These are phyloP conservation scores for Yamadazyma diospyri DNA, from an alignment of 1,139 yeast species.

Conservation along the genomic window DNA sequence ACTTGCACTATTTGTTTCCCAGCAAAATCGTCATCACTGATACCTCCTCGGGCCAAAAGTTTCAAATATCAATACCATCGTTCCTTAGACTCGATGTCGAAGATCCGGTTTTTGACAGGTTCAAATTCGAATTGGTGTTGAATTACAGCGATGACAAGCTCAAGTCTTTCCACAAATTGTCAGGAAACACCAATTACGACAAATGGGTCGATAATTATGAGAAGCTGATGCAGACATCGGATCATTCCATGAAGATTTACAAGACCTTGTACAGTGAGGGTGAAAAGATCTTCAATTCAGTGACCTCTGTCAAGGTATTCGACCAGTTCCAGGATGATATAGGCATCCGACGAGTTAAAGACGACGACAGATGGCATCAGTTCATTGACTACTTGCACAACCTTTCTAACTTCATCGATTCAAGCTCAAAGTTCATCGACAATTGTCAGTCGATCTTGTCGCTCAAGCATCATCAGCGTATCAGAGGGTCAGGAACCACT, in stretches of 20 bases:
- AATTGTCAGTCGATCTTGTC: constrained; percentile 53
- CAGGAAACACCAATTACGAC: constrained; percentile 30
- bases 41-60: constrained; percentile 20
- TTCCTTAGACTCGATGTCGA: constrained; percentile 27
- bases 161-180: constrained; percentile 26
- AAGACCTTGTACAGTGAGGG: constrained; percentile 51
- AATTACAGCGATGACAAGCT: constrained; percentile 54
- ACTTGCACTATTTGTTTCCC: constrained; percentile 47
- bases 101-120: constrained; percentile 5
- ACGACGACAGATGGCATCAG: constrained; percentile 12
- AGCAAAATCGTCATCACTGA: constrained; percentile 46
- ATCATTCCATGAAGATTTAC: constrained; percentile 47
- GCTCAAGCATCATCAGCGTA: constrained; percentile 50
- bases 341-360: constrained; percentile 1
- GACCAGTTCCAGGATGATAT: background rate
- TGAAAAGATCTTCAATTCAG: constrained; percentile 36
- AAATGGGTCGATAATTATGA: background rate
- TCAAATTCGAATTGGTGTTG: constrained; percentile 41
- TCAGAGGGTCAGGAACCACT: constrained; percentile 21
- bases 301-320: background rate
- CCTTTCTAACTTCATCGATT: constrained; percentile 40
- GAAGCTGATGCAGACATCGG: constrained; percentile 36
- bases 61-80: constrained; percentile 43
- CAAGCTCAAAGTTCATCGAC: constrained; percentile 51
- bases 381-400: constrained; percentile 27